Evolutionary conservation across 1,139 yeast genomes (phyloP), one percentile per base, ranked within the genome.

Genomic region (Taphrina wiesneri): DNA sequence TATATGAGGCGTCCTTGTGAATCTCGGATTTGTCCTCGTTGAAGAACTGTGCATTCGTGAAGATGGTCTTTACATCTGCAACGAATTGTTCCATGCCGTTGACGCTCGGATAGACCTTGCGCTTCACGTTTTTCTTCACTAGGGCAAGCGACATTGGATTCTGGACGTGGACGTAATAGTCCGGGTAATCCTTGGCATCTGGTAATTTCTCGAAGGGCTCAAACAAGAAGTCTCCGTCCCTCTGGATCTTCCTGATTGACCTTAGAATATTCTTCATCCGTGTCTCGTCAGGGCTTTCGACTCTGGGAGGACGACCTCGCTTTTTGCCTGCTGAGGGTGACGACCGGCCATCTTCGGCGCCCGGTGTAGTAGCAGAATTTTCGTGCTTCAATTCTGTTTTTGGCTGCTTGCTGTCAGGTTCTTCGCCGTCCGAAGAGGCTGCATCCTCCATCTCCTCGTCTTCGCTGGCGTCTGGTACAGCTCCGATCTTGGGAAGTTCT

Each of bases 131-230:
- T 73, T 88, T 85, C 74, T 90, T 83, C 69, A 92, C 87, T 71
- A 85, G 88, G 73, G 90, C 90, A 71, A 93, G 82, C 49, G 93
- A 86, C 67, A 93, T 85, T 4, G 98, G 97, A 65, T 85, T 83
- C 13, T 80, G 73, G 56, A 90, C 83, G 54, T 82, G 77, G 65
- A 80, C 79, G 75, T 87, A 89, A 76, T 89, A 93, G 65, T 85
- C 87, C 0, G 90, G 86, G 70, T 83, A 82, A 56, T 80, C 80
- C 71, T 85, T 84, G 30, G 80, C 79, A 74, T 88, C 96, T 0
- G 98, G 98, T 62, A 92, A 80, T 74, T 86, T 86, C 70, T 93
- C 98, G 76, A 92, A 92, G 67, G 83, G 82, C 21, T 66, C 67
- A 36, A 63, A 62, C 4, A 67, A 32, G 13, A 52, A 49, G 7